Evolutionary conservation across 352 stramenopile genomes (phyloP).

Genomic region (Globisporangium megalacanthum): DNA sequence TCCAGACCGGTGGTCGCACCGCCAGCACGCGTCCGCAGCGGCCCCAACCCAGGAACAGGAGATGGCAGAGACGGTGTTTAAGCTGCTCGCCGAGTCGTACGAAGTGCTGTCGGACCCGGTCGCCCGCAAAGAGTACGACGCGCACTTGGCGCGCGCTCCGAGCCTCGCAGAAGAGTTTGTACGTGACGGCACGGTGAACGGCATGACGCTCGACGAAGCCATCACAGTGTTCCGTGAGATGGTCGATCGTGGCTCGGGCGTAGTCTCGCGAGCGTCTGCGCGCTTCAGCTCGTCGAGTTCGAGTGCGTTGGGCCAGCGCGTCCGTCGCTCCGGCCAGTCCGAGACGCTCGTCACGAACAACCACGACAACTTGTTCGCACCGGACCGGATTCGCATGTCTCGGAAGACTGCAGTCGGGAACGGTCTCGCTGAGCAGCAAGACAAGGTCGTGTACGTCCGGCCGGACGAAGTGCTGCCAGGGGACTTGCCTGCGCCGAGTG

Average conservation of each 20-base stretch:
- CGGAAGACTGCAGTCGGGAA: conserved; percentile 24
- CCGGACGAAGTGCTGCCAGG: conserved; percentile 67
- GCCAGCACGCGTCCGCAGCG: conserved; percentile 1
- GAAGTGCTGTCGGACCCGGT: conserved; percentile 69
- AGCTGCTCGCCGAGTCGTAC: conserved; percentile 79
- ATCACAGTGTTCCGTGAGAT: conserved; percentile 77
- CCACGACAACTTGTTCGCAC: conserved; percentile 79
- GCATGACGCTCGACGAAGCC: conserved; percentile 81
- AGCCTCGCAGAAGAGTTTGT: conserved; percentile 75
- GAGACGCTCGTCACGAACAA: conserved; percentile 56
- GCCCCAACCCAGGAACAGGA: conserved; percentile 46
- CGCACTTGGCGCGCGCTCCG: conserved; percentile 34
- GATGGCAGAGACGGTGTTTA: conserved; percentile 75
- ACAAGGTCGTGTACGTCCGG: conserved; percentile 73
- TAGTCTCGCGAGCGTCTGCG: conserved; percentile 52
- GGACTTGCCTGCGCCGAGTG: conserved; percentile 33
- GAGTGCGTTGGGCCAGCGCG: conserved; percentile 51
- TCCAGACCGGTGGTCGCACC: conserved; percentile 68
- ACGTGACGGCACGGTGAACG: conserved; percentile 66
- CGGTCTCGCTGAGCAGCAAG: conserved; percentile 46
- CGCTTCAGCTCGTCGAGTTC: conserved; percentile 68
- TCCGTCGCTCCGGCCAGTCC: conserved; percentile 24
- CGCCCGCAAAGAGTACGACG: conserved; percentile 60
- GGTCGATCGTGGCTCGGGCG: conserved; percentile 52
- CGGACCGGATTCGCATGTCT: conserved; percentile 61